A percentile compares a stretch with the other conserved stretches of the same genome.
These are phyloP conservation scores for Cerrena zonata DNA, from an alignment of 1,284 basidiomycete genomes.

Conservation along the genomic window DNA sequence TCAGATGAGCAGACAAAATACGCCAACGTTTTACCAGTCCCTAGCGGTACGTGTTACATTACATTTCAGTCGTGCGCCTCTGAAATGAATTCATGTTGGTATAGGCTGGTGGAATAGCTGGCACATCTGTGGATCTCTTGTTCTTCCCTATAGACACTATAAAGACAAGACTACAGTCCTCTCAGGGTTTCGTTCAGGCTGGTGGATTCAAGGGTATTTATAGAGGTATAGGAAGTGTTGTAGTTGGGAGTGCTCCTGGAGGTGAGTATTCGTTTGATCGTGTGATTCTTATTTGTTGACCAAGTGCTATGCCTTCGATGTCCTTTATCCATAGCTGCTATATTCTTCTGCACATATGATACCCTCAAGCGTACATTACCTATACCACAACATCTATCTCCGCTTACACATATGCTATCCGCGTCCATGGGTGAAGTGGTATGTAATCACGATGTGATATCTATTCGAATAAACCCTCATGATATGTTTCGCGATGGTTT, in stretches of 20 bases:
- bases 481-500: conserved; percentile 18
- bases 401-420: conserved; percentile 75
- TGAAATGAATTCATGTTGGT: conserved; percentile 1
- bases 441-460: conserved; percentile 29
- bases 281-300: background rate
- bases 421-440: conserved; percentile 84
- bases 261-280: conserved; percentile 46
- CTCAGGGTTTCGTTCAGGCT: conserved; percentile 78
- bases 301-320: conserved; percentile 63
- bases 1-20: conserved; percentile 1
- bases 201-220: conserved; percentile 93
- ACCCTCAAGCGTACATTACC: conserved; percentile 75
- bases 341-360: conserved; percentile 95
- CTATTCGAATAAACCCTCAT: conserved; percentile 14
- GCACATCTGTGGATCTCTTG: conserved; percentile 86
- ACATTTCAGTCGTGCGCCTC: background rate
- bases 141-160: conserved; percentile 97
- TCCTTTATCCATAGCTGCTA: conserved; percentile 89
- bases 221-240: conserved; percentile 90
- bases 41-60: conserved; percentile 19
- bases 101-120: conserved; percentile 82
- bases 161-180: conserved; percentile 89
- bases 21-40: conserved; percentile 24
- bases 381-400: conserved; percentile 48
- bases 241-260: conserved; percentile 92